Percentiles rank a stretch among this genome's conserved stretches.
Conservation (phyloP, 306 rosid species). For the Ochetophila trinervis region DNA sequence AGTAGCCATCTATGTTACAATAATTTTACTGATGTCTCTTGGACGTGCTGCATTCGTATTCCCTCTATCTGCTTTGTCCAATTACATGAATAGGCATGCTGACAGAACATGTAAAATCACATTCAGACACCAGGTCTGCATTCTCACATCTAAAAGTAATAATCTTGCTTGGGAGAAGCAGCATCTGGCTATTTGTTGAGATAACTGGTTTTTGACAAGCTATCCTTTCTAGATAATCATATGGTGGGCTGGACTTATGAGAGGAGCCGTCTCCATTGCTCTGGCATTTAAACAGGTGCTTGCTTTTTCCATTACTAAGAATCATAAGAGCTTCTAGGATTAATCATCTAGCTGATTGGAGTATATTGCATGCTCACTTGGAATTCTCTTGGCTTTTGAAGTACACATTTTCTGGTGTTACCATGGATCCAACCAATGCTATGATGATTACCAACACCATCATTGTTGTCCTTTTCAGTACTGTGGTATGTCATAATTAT, state of each 20-base stretch:
- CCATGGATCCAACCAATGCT: constrained; percentile 62
- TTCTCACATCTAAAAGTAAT: neutral
- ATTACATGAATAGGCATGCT: constrained; percentile 47
- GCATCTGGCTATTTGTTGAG: neutral
- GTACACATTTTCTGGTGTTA: constrained; percentile 83
- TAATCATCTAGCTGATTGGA: neutral
- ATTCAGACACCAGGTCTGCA: constrained; percentile 59
- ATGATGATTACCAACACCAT: constrained; percentile 84
- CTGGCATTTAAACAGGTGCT: constrained; percentile 84
- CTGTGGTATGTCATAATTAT: constrained; percentile 48
- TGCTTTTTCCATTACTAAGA: neutral
- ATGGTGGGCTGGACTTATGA: constrained; percentile 97
- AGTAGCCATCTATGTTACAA: constrained; percentile 47
- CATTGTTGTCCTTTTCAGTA: constrained; percentile 78
- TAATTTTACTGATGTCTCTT: constrained; percentile 58
- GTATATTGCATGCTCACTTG: neutral
- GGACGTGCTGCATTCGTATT: constrained; percentile 88
- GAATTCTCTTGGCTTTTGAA: constrained; percentile 31
- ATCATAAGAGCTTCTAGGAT: neutral
- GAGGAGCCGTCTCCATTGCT: constrained; percentile 95
- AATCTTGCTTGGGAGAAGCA: neutral
- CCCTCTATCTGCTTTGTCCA: constrained; percentile 70
- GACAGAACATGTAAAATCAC: constrained; percentile 46
- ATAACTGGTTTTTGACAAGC: neutral
- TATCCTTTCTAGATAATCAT: constrained; percentile 47